phyloP scores from a whole-genome alignment of 441 rosid genomes.

The Erysimum cheiri region DNA sequence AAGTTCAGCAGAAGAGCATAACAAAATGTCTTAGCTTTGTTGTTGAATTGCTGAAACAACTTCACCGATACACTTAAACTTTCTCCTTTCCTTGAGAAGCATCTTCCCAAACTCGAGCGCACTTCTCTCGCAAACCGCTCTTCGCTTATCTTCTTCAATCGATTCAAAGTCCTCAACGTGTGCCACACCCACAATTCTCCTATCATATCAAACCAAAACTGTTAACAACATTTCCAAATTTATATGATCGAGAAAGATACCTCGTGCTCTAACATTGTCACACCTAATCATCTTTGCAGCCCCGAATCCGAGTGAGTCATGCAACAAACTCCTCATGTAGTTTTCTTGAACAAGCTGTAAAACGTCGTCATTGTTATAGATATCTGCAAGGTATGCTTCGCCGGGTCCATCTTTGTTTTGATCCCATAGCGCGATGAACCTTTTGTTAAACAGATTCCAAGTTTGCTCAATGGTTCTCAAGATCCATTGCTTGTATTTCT shows the following conservation, averaged over 20 bases:
- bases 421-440: conserved; percentile 71
- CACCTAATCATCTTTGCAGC: conserved; percentile 97
- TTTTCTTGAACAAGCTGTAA: conserved; percentile 62
- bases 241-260: not conserved
- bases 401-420: conserved; percentile 78
- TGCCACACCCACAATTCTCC: conserved; percentile 97
- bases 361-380: conserved; percentile 70
- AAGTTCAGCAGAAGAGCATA: conserved; percentile 6
- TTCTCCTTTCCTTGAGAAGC: conserved; percentile 78
- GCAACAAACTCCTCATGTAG: conserved; percentile 71
- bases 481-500: conserved; percentile 83
- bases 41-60: conserved; percentile 64
- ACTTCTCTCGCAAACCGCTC: conserved; percentile 73
- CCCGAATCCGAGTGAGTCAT: conserved; percentile 88
- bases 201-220: conserved; percentile 36
- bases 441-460: conserved; percentile 70
- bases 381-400: conserved; percentile 81
- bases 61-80: conserved; percentile 62
- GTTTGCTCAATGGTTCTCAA: conserved; percentile 69
- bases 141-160: conserved; percentile 57
- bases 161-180: conserved; percentile 97
- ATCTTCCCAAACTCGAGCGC: conserved; percentile 74
- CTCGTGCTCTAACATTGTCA: conserved; percentile 8
- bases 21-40: conserved; percentile 11
- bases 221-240: not conserved